Evolutionary conservation across 805 yeast genomes (phyloP).

Genomic region (Citeromyces matritensis): DNA sequence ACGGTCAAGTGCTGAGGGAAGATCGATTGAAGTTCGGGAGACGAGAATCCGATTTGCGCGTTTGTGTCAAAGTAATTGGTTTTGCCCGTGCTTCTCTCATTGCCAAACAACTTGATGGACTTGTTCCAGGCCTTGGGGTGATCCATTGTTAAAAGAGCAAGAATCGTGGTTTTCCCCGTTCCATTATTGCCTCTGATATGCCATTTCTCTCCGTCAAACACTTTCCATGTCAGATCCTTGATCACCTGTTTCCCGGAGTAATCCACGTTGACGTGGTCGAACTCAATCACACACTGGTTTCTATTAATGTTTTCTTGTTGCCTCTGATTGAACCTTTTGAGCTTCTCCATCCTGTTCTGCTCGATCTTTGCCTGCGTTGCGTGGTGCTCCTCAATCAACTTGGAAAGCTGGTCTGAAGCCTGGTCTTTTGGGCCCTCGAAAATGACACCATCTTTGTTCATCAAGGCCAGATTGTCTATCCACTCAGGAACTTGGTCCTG

Average conservation of each 20-base stretch:
- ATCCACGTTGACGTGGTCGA: slow-evolving; percentile 46
- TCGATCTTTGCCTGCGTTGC: slow-evolving; percentile 4
- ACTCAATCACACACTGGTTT: slow-evolving; percentile 22
- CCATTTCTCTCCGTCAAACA: slow-evolving; percentile 68
- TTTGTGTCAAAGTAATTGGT: slow-evolving; percentile 71
- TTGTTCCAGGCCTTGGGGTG: slow-evolving; percentile 95
- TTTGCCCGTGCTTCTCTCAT: slow-evolving; percentile 57
- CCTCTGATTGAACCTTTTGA: slow-evolving; percentile 1
- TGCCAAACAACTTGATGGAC: slow-evolving; percentile 46
- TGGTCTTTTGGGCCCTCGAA: slow-evolving; percentile 28
- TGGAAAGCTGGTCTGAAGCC: slow-evolving; percentile 8
- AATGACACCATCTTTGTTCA: slow-evolving; percentile 36
- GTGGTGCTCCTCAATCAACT: slow-evolving; percentile 1
- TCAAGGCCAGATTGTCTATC: slow-evolving; percentile 61
- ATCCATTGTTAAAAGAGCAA: slow-evolving; percentile 79
- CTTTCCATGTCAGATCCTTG: slow-evolving; percentile 46
- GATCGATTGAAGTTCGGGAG: slow-evolving; percentile 89
- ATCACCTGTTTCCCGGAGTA: slow-evolving; percentile 53
- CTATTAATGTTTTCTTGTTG: background rate
- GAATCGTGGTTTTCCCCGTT: slow-evolving; percentile 80
- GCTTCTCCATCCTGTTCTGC: slow-evolving; percentile 3
- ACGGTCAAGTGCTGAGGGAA: slow-evolving; percentile 48
- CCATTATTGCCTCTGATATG: slow-evolving; percentile 86
- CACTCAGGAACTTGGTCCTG: slow-evolving; percentile 72
- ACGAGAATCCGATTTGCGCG: slow-evolving; percentile 64